A percentile compares a stretch with the other conserved stretches of the same genome.
These are phyloP conservation scores for Aegilops bicornis DNA, from an alignment of 176 grass and related monocot genomes.

Conservation along the genomic window DNA sequence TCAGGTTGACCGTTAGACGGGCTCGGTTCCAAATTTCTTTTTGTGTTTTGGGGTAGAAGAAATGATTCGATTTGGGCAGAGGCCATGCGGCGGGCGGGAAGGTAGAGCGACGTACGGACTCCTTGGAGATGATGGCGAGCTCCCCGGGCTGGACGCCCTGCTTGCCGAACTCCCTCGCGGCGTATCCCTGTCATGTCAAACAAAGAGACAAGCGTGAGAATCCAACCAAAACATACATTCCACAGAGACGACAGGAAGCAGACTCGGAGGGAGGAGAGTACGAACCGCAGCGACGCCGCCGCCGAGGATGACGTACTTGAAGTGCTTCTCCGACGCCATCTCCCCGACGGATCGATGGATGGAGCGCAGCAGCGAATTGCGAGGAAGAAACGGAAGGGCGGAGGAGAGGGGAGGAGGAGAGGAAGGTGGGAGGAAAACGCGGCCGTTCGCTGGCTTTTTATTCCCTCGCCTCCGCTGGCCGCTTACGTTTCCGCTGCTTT, in stretches of 20 bases:
- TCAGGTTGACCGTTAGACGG: too few relatives aligned
- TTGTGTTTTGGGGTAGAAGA: too few relatives aligned
- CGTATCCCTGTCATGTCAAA: constrained; percentile 72
- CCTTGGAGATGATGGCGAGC: constrained; percentile 95
- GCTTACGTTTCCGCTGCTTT: background rate
- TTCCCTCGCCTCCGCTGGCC: background rate
- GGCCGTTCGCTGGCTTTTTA: constrained; percentile 29
- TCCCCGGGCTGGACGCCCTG: constrained; percentile 80
- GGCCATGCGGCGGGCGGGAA: too few relatives aligned
- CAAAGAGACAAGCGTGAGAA: background rate
- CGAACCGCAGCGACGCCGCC: constrained; percentile 84
- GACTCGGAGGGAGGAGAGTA: background rate
- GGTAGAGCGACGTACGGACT: constrained; percentile 43
- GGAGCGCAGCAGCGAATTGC: background rate
- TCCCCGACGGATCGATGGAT: background rate
- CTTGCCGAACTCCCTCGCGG: constrained; percentile 77
- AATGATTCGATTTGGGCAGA: too few relatives aligned
- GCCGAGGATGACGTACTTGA: constrained; percentile 89
- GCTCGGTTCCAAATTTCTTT: too few relatives aligned
- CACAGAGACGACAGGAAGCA: background rate
- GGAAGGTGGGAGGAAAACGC: constrained; percentile 10
- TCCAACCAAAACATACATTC: background rate
- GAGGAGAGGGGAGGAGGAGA: background rate
- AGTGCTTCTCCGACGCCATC: constrained; percentile 64
- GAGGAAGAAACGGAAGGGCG: background rate